A percentile compares a stretch with the other conserved stretches of the same genome.
phyloP scores from a whole-genome alignment of 257 asterid species.

The Cynanchum wilfordii region DNA sequence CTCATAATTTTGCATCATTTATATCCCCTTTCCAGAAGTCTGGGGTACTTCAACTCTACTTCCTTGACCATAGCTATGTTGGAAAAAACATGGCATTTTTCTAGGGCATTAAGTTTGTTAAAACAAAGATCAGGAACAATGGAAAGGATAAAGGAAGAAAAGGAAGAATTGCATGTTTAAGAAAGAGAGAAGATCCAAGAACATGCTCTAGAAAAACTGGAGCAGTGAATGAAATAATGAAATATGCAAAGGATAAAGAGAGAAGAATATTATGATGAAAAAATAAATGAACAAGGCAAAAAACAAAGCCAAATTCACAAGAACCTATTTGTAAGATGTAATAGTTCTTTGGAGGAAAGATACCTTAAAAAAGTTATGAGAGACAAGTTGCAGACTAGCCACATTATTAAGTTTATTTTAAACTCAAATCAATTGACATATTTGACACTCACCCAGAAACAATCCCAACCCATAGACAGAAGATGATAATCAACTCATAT shows the following conservation, averaged over 20 bases:
- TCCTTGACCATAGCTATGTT: neutral
- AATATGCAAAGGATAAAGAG: neutral
- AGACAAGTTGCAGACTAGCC: neutral
- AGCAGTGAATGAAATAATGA: neutral
- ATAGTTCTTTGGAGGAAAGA: neutral
- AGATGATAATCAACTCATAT: neutral
- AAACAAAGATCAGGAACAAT: neutral
- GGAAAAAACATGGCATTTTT: neutral
- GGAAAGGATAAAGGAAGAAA: neutral
- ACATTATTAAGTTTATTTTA: neutral
- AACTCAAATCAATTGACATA: neutral
- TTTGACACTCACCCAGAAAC: neutral
- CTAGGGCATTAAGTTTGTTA: neutral
- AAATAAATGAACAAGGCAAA: neutral
- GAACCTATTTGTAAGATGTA: neutral
- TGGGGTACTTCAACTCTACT: neutral
- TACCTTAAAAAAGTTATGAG: neutral
- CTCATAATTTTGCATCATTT: too few relatives aligned
- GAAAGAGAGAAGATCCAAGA: neutral
- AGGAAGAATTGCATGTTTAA: neutral
- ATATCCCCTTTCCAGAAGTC: too few relatives aligned
- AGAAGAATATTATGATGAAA: neutral
- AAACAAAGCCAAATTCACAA: neutral
- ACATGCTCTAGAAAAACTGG: neutral
- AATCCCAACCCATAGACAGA: neutral